Evolutionary conservation across 2,329 filamentous ascomycete species (phyloP), one percentile per base, ranked within the genome.

Genomic region (Boeremia exigua): DNA sequence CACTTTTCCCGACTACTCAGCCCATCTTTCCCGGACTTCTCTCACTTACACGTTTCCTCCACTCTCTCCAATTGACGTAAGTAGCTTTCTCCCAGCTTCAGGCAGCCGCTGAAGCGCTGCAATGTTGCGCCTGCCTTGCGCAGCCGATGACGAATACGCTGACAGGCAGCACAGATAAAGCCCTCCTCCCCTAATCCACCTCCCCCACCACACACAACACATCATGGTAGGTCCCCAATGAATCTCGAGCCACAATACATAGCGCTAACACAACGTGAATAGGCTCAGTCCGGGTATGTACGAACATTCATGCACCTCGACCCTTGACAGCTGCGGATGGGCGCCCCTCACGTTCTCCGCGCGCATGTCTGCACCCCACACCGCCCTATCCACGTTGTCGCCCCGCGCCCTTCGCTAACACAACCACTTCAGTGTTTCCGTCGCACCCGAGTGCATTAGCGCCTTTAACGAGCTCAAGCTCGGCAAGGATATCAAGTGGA

Each of bases 401-500:
- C 17, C 17, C 30, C n/a, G 34, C 40, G 23, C 37, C 38, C 30
- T 27, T 42, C 43, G 56, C 65, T 70, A 66, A 71, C 47, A 32
- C 28, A n/a, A 32, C 17, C 11, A 7, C 34, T 36, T 17, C 78
- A 92, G 89, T 84, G 89, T 89, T 68, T 83, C 83, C 75, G 87
- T 92, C 71, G 80, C 84, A 65, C 83, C 85, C 74, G 89, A 93
- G 57, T 92, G 89, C 84, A 85, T 84, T 69, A 70, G 71, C 54
- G 75, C 77, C 63, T 94, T 88, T 85, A 92, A 93, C 79, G 88
- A 93, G 68, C 85, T 94, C 66, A 94, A 94, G 86, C 87, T 92
- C 68, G 83, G 80, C 79, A 92, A 92, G 82, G 83, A 86, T 82
- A 72, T 76, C 69, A 93, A 92, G 81, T 96, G 86, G 84, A 89